A percentile compares a stretch with the other conserved stretches of the same genome.
Evolutionary conservation across 2,329 filamentous ascomycete species (phyloP).

Genomic region (Alternaria rosae): DNA sequence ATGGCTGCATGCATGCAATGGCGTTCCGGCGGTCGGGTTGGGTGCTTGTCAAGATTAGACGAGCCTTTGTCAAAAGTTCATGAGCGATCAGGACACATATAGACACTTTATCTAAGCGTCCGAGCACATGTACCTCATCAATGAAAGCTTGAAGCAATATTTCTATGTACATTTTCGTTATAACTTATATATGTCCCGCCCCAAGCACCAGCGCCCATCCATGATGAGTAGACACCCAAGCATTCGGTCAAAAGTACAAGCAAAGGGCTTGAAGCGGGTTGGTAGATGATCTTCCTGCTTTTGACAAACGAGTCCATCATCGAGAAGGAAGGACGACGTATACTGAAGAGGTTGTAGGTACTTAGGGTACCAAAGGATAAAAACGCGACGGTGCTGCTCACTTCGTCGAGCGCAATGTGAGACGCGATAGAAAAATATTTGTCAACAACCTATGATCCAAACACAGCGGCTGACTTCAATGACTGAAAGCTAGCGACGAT

Average conservation of each 20-base stretch:
- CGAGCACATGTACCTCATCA: constrained; percentile 11
- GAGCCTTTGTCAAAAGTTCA: constrained; percentile 21
- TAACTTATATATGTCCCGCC: constrained; percentile 16
- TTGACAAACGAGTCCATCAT: constrained; percentile 46
- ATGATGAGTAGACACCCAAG: constrained; percentile 33
- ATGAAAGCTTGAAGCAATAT: constrained; percentile 9
- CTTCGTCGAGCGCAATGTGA: background rate
- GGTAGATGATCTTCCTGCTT: constrained; percentile 34
- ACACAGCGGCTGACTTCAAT: background rate
- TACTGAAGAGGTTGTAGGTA: constrained; percentile 39
- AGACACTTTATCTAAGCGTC: constrained; percentile 7
- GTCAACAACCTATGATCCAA: background rate
- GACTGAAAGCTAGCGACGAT: background rate
- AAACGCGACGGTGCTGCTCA: background rate
- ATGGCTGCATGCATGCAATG: constrained; percentile 47
- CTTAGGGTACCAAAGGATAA: background rate
- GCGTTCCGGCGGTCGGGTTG: constrained; percentile 43
- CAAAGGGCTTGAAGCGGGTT: constrained; percentile 21
- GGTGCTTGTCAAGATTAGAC: constrained; percentile 20
- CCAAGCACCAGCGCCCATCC: constrained; percentile 31
- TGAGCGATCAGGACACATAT: constrained; percentile 12
- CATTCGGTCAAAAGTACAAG: constrained; percentile 40
- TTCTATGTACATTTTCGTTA: background rate
- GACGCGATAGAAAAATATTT: background rate
- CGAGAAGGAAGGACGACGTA: constrained; percentile 41